phyloP scores from a whole-genome alignment of 306 rosid genomes.

The Biancaea sappan region DNA sequence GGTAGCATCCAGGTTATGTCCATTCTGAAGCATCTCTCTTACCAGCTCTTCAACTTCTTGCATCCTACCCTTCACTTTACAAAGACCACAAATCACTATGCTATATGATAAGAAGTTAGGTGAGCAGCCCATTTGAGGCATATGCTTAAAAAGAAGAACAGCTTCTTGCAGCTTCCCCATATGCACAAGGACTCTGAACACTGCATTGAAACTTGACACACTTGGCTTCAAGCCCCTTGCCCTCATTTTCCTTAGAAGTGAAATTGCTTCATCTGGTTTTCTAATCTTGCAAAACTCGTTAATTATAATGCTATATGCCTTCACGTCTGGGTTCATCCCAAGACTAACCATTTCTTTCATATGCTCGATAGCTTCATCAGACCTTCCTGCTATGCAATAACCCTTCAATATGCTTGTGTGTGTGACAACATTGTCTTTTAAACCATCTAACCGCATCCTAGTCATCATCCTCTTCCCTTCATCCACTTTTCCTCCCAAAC shows the following conservation, averaged over 20 bases:
- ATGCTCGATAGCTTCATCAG: slow-evolving; percentile 46
- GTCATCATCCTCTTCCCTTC: slow-evolving; percentile 56
- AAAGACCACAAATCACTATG: slow-evolving; percentile 45
- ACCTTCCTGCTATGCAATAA: slow-evolving; percentile 48
- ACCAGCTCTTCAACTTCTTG: slow-evolving; percentile 50
- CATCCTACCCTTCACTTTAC: slow-evolving; percentile 47
- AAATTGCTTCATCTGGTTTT: slow-evolving; percentile 47
- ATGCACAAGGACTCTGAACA: slow-evolving; percentile 47
- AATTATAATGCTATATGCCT: slow-evolving; percentile 45
- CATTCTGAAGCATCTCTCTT: slow-evolving; percentile 44
- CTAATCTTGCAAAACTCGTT: slow-evolving; percentile 50
- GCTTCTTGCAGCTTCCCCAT: slow-evolving; percentile 44
- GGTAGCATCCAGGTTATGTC: slow-evolving; percentile 42
- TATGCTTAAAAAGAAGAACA: slow-evolving; percentile 50
- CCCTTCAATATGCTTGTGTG: slow-evolving; percentile 58
- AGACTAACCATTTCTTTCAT: slow-evolving; percentile 44
- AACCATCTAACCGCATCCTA: slow-evolving; percentile 58
- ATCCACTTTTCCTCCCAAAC: slow-evolving; percentile 47
- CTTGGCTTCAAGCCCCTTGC: slow-evolving; percentile 42
- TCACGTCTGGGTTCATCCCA: slow-evolving; percentile 46
- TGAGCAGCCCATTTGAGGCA: slow-evolving; percentile 50
- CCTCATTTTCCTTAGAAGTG: slow-evolving; percentile 55
- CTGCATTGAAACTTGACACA: slow-evolving; percentile 50
- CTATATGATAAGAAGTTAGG: slow-evolving; percentile 55
- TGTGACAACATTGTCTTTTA: slow-evolving; percentile 48